Evolutionary conservation across 2,329 filamentous ascomycete species (phyloP).

Genomic region (Geoglossum cookeanum): DNA sequence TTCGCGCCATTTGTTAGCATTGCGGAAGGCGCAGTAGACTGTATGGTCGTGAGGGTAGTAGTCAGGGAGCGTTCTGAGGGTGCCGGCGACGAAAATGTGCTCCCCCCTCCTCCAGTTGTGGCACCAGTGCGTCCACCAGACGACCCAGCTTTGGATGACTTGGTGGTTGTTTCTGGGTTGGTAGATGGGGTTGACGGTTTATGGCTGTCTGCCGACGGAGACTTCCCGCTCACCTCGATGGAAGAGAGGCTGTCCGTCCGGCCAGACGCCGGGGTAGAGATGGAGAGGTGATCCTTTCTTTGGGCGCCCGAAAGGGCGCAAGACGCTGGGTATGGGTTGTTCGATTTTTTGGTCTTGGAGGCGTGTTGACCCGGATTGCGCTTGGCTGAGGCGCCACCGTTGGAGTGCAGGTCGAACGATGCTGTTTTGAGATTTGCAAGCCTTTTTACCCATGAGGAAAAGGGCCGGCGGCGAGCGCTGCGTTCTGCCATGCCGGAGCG

Average conservation of each 20-base stretch:
- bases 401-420: constrained; percentile 19
- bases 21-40: constrained; percentile 46
- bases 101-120: constrained; percentile 22
- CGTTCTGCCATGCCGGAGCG: constrained; percentile 20
- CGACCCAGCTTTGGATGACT: constrained; percentile 14
- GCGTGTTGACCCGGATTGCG: constrained; percentile 19
- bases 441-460: constrained; percentile 30
- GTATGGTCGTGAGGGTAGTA: constrained; percentile 71
- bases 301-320: constrained; percentile 19
- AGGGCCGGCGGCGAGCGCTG: constrained; percentile 27
- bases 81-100: constrained; percentile 65
- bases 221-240: constrained; percentile 12
- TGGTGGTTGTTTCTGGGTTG: constrained; percentile 19
- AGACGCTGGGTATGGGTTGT: constrained; percentile 32
- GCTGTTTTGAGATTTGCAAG: constrained; percentile 27
- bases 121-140: constrained; percentile 19
- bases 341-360: constrained; percentile 19
- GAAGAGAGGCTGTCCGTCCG: constrained; percentile 23
- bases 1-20: constrained; percentile 16
- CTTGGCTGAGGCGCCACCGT: constrained; percentile 10
- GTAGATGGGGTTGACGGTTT: constrained; percentile 30
- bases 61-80: constrained; percentile 65
- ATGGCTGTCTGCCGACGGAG: constrained; percentile 7
- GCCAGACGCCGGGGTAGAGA: constrained; percentile 17
- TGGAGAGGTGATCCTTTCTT: constrained; percentile 21